Base-by-base conservation (phyloP, 257 asterid species). In the Paulownia fortunei region DNA sequence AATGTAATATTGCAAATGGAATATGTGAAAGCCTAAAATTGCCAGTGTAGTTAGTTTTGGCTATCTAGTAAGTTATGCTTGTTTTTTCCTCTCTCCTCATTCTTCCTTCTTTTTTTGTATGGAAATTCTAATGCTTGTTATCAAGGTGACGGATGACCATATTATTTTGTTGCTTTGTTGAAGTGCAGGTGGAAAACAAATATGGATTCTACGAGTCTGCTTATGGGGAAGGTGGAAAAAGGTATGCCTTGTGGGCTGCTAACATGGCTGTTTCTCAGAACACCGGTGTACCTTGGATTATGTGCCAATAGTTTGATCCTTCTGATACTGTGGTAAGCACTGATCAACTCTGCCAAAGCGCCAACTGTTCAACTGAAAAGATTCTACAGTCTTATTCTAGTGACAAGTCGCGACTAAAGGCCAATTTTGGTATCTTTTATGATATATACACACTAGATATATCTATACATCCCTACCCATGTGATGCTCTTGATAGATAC, bases 261-360 rank as follows among this genome's bases (percentile, higher is more conserved):
- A 81, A 74, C 83, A 94, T 94, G 97, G 90, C 97, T 54, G 82
- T 89, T 83, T 85, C 97, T 67, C 98, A 89, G 78, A 84, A 88
- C 85, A 94, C 83, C 15, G 92, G 98, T 72, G 97, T 94, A 23
- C 98, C 98, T 55, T 94, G 98, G 98, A 89, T 94, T 73, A 94
- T 94, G 98, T 94, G 98, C 82, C 83, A 91, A 86, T 97, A 94
- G 79, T 89, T 84, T 83, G 97, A 92, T 80, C 92, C 94, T 83
- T 97, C 98, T 19, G 89, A 72, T 75, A 81, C 86, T 76, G 88
- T 94, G 84, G 98, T 94, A 82, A 91, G 87, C 58, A 44, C 56
- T 73, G 58, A 59, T 77, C 64, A 69, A n/a, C 10, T 70, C 37
- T 27, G n/a, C 34, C n/a, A n/a, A n/a, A n/a, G n/a, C n/a, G n/a